Conservation (phyloP, 2,329 filamentous ascomycete genomes). For the Mycosphaerella arachidis region DNA sequence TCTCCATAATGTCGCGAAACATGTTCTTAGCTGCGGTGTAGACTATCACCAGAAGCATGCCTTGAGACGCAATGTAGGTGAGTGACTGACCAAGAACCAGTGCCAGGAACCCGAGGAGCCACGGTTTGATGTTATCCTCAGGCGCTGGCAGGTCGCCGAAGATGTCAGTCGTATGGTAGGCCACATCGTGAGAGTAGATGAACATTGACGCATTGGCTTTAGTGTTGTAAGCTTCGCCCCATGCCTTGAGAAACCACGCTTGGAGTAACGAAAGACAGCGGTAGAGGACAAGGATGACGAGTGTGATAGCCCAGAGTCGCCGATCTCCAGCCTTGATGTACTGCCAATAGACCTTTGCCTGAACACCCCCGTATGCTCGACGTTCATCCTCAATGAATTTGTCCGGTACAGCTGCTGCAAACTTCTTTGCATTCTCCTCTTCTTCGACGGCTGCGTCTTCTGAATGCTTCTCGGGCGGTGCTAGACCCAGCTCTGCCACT, state of each 20-base stretch:
- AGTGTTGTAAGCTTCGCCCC: constrained; percentile 69
- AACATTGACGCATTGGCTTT: constrained; percentile 15
- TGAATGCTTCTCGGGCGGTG: background rate
- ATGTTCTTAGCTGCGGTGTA: constrained; percentile 72
- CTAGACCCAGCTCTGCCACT: constrained; percentile 1
- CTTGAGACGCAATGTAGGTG: constrained; percentile 57
- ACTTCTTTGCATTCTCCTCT: constrained; percentile 37
- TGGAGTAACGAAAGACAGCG: constrained; percentile 62
- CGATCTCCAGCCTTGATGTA: constrained; percentile 79
- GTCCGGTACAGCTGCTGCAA: constrained; percentile 55
- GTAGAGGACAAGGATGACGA: constrained; percentile 59
- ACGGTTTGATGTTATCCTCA: constrained; percentile 62
- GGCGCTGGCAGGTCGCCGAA: constrained; percentile 62
- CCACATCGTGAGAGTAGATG: constrained; percentile 11
- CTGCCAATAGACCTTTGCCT: constrained; percentile 72
- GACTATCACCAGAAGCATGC: constrained; percentile 69
- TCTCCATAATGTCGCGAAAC: constrained; percentile 67
- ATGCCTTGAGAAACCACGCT: constrained; percentile 79
- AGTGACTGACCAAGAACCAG: constrained; percentile 61
- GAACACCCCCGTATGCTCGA: constrained; percentile 69
- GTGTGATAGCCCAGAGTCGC: constrained; percentile 64
- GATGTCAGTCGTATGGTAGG: constrained; percentile 24
- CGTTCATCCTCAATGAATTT: constrained; percentile 78
- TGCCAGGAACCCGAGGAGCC: constrained; percentile 66
- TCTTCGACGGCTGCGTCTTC: constrained; percentile 5